Evolutionary conservation across 2,329 filamentous ascomycete genomes (phyloP), one percentile per base, ranked within the genome.

Genomic region (Clonostachys rhizophaga): DNA sequence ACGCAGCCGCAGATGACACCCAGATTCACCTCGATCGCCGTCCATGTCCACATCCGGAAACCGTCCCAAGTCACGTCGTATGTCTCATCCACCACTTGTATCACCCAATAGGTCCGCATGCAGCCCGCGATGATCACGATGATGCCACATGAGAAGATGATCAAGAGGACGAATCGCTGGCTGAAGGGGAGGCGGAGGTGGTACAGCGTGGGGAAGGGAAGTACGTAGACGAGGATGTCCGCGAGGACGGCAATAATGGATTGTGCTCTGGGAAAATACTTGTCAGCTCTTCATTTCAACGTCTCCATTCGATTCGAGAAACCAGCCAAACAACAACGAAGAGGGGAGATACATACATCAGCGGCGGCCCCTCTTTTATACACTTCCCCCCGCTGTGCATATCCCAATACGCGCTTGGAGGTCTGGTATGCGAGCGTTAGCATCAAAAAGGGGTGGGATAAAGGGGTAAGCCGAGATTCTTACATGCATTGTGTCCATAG

Each of bases 41-140:
- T 68, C 67, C 68, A 70, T 33, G 68, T 64, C 68, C 68, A 71
- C 16, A 71, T 55, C 13, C 66, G 52, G 42, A 66, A 66, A 1
- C 67, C 65, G 8, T 68, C 52, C 67, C 68, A 71, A 3, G 67
- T 71, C 1, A 70, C 61, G 49, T 71, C 68, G 52, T 66, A 70
- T 2, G 64, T 67, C 34, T 59, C 40, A 33, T 59, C 51, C 6
- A 65, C 61, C 10, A 69, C 64, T 43, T 59, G 55, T 44, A 63
- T 55, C 17, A 64, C 55, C 59, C 63, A 70, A 48, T 69, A 70
- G 4, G 61, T 59, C 3, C 68, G 58, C 57, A 69, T 57, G 34
- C 58, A 58, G 13, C 62, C 61, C 0, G 65, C 66, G 10, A 66
- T 51, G 16, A 70, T 61, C 41, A 70, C 67, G 6, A 70, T 46